These are phyloP conservation scores for Magnusiomyces paraingens DNA, from an alignment of 1,139 yeast species.

Conservation along the genomic window DNA sequence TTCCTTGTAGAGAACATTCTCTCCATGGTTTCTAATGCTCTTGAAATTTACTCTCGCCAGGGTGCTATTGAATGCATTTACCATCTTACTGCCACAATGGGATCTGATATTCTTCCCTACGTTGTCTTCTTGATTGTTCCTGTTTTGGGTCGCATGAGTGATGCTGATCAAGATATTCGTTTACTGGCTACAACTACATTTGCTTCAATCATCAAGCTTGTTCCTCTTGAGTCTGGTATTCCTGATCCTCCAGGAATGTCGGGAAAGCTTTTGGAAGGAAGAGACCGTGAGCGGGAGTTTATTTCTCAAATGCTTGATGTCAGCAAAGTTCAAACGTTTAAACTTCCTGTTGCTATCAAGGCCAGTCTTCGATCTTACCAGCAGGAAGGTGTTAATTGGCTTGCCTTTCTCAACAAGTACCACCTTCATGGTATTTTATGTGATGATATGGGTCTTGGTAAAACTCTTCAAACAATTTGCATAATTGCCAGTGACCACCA, in stretches of 20 bases:
- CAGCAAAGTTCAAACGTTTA: slow-evolving; percentile 81
- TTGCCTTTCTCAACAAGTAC: slow-evolving; percentile 89
- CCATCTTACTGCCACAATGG: slow-evolving; percentile 82
- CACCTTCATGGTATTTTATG: slow-evolving; percentile 94
- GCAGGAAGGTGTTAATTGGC: slow-evolving; percentile 98
- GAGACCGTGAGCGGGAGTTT: slow-evolving; percentile 91
- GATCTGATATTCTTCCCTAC: slow-evolving; percentile 82
- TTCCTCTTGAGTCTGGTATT: slow-evolving; percentile 95
- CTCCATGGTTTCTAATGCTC: slow-evolving; percentile 77
- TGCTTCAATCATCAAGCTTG: slow-evolving; percentile 91
- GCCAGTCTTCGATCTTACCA: slow-evolving; percentile 94
- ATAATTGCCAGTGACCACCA: slow-evolving; percentile 95
- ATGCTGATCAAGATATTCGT: slow-evolving; percentile 83
- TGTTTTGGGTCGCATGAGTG: slow-evolving; percentile 96
- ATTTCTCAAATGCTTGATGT: slow-evolving; percentile 98
- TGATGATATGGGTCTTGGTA: slow-evolving; percentile 99
- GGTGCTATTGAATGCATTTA: slow-evolving; percentile 92
- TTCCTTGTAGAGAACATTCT: slow-evolving; percentile 69
- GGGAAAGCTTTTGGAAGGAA: slow-evolving; percentile 69
- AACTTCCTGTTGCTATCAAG: slow-evolving; percentile 82
- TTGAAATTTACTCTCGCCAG: slow-evolving; percentile 72
- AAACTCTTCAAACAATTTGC: slow-evolving; percentile 94
- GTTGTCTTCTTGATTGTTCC: slow-evolving; percentile 95
- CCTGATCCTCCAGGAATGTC: slow-evolving; percentile 96
- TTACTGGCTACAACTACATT: slow-evolving; percentile 90